These are phyloP conservation scores for Hypoxylon rickii DNA, from an alignment of 495 filamentous ascomycete species.

Conservation along the genomic window DNA sequence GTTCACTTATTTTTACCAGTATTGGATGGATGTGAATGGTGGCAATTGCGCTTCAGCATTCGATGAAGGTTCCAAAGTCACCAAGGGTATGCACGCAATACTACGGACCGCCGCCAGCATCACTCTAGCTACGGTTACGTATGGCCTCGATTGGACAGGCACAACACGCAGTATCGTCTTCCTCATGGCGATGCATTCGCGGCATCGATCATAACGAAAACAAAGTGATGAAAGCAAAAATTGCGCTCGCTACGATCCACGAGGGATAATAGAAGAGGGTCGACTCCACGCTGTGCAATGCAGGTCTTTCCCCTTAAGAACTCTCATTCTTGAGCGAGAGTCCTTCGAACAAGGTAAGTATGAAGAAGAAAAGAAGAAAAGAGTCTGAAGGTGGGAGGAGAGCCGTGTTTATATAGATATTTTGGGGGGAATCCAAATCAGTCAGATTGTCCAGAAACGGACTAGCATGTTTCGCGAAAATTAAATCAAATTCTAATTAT, in stretches of 20 bases:
- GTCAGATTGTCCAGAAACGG: too few relatives aligned
- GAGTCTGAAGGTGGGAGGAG: background rate
- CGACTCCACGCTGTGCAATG: conserved; percentile 79
- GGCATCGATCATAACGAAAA: conserved; percentile 31
- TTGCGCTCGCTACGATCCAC: conserved; percentile 60
- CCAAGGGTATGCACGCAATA: too few relatives aligned
- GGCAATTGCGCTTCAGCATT: too few relatives aligned
- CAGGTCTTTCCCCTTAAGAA: conserved; percentile 66
- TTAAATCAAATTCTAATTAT: too few relatives aligned
- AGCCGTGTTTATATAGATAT: conserved; percentile 1
- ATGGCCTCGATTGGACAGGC: too few relatives aligned
- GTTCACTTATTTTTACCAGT: too few relatives aligned
- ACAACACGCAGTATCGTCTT: conserved; percentile 1
- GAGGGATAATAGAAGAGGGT: conserved; percentile 69
- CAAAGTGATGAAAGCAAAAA: conserved; percentile 33
- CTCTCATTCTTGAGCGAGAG: conserved; percentile 64
- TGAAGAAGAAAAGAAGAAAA: conserved; percentile 57
- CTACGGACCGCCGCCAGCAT: too few relatives aligned
- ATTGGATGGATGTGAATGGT: too few relatives aligned
- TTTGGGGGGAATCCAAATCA: background rate
- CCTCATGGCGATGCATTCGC: conserved; percentile 15
- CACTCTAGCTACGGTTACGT: too few relatives aligned
- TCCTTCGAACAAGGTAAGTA: conserved; percentile 74
- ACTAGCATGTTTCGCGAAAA: too few relatives aligned
- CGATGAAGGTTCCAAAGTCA: too few relatives aligned